A percentile compares a stretch with the other conserved stretches of the same genome.
These are phyloP conservation scores for Fomitopsis palustris DNA, from an alignment of 1,284 basidiomycete genomes.

Conservation along the genomic window DNA sequence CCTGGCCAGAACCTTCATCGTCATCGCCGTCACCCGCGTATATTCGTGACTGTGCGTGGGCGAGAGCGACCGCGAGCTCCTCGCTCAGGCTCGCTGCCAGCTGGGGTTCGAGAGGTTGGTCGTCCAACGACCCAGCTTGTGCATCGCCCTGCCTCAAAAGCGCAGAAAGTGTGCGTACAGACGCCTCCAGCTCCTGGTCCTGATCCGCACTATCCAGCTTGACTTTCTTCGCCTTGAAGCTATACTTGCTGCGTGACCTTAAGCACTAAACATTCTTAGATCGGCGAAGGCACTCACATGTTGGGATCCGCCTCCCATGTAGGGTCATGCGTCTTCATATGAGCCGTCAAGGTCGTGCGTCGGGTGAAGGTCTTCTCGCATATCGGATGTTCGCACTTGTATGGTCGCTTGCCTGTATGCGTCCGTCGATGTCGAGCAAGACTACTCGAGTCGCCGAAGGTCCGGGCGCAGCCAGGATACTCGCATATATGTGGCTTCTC, in stretches of 20 bases:
- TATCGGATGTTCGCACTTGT: slow-evolving; percentile 73
- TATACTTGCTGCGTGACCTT: slow-evolving; percentile 54
- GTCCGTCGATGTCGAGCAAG: slow-evolving; percentile 85
- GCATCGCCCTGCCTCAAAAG: slow-evolving; percentile 44
- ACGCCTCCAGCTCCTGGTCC: slow-evolving; percentile 55
- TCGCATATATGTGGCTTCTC: slow-evolving; percentile 88
- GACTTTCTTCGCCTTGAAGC: slow-evolving; percentile 67
- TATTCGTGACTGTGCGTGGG: slow-evolving; percentile 44
- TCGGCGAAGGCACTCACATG: slow-evolving; percentile 47
- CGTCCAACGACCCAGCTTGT: neutral
- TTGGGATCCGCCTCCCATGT: slow-evolving; percentile 78
- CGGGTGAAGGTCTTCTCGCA: slow-evolving; percentile 86
- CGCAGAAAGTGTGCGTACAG: slow-evolving; percentile 67
- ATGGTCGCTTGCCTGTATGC: slow-evolving; percentile 80
- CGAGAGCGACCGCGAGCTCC: slow-evolving; percentile 71
- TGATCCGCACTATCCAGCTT: slow-evolving; percentile 47
- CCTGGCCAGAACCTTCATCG: slow-evolving; percentile 28
- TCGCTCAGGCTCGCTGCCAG: slow-evolving; percentile 64
- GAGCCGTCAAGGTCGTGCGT: slow-evolving; percentile 73
- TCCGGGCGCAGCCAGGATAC: slow-evolving; percentile 79
- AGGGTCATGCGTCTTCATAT: slow-evolving; percentile 82
- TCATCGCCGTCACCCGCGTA: slow-evolving; percentile 41
- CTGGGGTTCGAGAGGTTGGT: slow-evolving; percentile 46
- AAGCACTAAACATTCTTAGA: neutral
- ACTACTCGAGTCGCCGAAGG: slow-evolving; percentile 86